Conservation (phyloP, 73 alveolate species). For the Diophrys sp. region DNA sequence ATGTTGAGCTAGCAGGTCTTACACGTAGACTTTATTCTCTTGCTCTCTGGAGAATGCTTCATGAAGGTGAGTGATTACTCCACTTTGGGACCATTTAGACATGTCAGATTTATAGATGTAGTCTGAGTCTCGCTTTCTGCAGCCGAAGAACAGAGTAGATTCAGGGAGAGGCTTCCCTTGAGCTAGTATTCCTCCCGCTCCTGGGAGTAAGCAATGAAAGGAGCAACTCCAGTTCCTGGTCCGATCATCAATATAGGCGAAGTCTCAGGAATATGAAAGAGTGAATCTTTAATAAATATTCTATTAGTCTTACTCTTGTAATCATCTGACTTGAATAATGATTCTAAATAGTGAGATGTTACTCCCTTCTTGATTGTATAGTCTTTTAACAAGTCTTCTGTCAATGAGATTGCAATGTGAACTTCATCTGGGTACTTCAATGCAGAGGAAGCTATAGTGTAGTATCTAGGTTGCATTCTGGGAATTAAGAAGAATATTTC, state of each 20-base stretch:
- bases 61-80: slow-evolving; percentile 54
- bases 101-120: slow-evolving; percentile 74
- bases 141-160: slow-evolving; percentile 79
- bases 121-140: slow-evolving; percentile 74
- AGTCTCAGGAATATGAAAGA: slow-evolving; percentile 21
- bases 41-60: slow-evolving; percentile 85
- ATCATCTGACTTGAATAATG: slow-evolving; percentile 31
- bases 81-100: slow-evolving; percentile 42
- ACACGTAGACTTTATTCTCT: background rate
- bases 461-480: slow-evolving; percentile 77
- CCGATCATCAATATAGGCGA: slow-evolving; percentile 74
- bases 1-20: slow-evolving; percentile 11
- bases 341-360: slow-evolving; percentile 66
- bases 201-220: slow-evolving; percentile 83
- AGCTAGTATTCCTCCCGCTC: slow-evolving; percentile 59
- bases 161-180: slow-evolving; percentile 40
- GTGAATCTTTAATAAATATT: slow-evolving; percentile 43
- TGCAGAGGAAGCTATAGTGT: slow-evolving; percentile 80
- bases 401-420: slow-evolving; percentile 59
- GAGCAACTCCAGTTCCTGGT: slow-evolving; percentile 95
- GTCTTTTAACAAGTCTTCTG: slow-evolving; percentile 53
- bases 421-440: slow-evolving; percentile 65
- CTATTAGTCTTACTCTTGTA: slow-evolving; percentile 1
- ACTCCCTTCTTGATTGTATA: slow-evolving; percentile 67
- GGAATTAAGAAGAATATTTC: slow-evolving; percentile 74